Evolutionary conservation across 139 green algal genomes (phyloP), one percentile per base, ranked within the genome.

Genomic region (Bryopsis sp.): DNA sequence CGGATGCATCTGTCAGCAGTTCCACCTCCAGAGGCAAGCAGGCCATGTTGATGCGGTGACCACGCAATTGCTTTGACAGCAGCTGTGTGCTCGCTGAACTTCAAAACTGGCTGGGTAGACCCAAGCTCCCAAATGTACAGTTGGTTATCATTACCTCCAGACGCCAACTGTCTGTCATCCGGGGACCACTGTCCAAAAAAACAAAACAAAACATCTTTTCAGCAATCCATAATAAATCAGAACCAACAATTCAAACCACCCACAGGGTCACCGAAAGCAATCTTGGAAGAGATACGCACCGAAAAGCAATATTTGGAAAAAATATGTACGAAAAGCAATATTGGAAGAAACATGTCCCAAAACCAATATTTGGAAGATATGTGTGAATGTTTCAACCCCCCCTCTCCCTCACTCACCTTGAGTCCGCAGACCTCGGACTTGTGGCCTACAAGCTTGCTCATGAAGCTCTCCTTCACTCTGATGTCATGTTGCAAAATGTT

Each of bases 11-110:
- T 76, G 77, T 98, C 93, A 3, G 92, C 93, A 3, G 93, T 97
- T 65, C 93, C 93, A n/a, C 92, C 93, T 1, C 93, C 93, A 26
- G 76, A 89, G 1, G 90, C 92, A 29, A 98, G 84, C 71, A 98
- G 73, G 35, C 93, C 89, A 64, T 97, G 92, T 79, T 96, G 88
- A 80, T 98, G 93, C 1, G 93, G 93, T 7, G 88, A 96, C 93
- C 93, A 98, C 0, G 91, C 87, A 50, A 98, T 95, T 33, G 92
- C 93, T 79, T 97, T 96, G 24, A 97, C 91, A 19, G 91, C 92
- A 1, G 91, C 91, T 2, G 72, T 81, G 78, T 96, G 90, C 35
- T 94, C 82, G 2, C 33, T 70, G 64, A 88, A 94, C 3, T 79
- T 73, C 39, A 89, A 65, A 57, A 88, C 19, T 0, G 89, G 88